Base-by-base conservation (phyloP, 768 basidiomycete genomes). In the Serendipita sp. region DNA sequence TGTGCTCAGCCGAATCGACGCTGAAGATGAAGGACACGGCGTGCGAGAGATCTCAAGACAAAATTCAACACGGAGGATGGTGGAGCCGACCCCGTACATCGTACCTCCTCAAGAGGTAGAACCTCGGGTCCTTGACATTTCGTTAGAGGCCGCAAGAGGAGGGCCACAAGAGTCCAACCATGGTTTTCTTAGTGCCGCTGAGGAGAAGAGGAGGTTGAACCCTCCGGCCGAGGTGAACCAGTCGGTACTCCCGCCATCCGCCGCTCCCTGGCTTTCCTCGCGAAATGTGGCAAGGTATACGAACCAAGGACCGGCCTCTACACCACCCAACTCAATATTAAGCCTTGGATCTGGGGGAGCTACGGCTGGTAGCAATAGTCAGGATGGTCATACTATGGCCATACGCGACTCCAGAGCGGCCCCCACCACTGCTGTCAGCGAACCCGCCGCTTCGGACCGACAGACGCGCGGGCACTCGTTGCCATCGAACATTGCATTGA, bases 171-270 rank as follows among this genome's bases (percentile, higher is more conserved):
- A 17, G n/a, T 9, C 53, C 2, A 2, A 2, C 22, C 24, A 58
- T n/a, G 53, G 53, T 13, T 33, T 28, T 11, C 31, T n/a, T n/a
- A 58, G 53, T 31, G 53, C 53, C 13, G 1, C 53, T 24, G 53
- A 58, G 53, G 53, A 58, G 31, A 58, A 58, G 53, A 26, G 53
- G n/a, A 3, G 53, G n/a, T 24, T 58, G 3, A 58, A 58, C n/a
- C 53, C 53, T n/a, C 53, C 53, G 28, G 53, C 22, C 9, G 22
- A 58, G 9, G 7, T 31, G 24, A 58, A 2, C 30, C 5, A 38
- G 5, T n/a, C n/a, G n/a, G 14, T 38, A 38, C 5, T 38, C 5
- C 53, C 53, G 11, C 53, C 53, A 17, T 28, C 45, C n/a, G 45
- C 45, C n/a, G 45, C 45, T 20, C 45, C 45, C 9, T 48, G 45